Percentiles rank a stretch among this genome's conserved stretches.
phyloP scores from a whole-genome alignment of 1,139 yeast genomes.

The Zygosaccharomyces sapae region DNA sequence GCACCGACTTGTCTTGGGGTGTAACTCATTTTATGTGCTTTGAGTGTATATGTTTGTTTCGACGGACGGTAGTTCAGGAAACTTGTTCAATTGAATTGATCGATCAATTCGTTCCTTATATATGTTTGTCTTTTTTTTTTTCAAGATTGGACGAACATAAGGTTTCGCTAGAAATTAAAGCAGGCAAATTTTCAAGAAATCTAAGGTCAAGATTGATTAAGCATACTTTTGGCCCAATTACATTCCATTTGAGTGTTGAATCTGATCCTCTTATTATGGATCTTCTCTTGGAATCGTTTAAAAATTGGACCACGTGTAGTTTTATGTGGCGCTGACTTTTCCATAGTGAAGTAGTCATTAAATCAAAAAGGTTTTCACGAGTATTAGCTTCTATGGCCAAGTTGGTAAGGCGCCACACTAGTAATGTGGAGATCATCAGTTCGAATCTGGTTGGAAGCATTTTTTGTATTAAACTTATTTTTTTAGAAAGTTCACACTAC shows the following conservation, averaged over 20 bases:
- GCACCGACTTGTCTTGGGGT: conserved; percentile 86
- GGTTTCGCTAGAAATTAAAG: conserved; percentile 3
- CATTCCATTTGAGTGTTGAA: not conserved
- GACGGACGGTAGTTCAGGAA: not conserved
- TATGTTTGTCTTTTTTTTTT: not conserved
- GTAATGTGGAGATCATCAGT: conserved; percentile 89
- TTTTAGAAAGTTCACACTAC: not conserved
- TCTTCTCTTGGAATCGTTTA: too few species aligned
- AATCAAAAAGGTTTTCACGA: not conserved
- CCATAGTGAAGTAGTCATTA: not conserved
- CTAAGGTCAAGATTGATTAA: not conserved
- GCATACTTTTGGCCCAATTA: not conserved
- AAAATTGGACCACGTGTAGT: too few species aligned
- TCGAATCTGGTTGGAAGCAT: conserved; percentile 79
- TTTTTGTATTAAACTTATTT: conserved; percentile 29
- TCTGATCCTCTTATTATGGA: too few species aligned
- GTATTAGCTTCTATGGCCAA: conserved; percentile 60
- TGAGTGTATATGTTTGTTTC: not conserved
- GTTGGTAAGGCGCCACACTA: conserved; percentile 92
- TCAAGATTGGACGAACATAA: not conserved
- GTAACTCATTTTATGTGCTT: conserved; percentile 49
- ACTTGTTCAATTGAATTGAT: conserved; percentile 3
- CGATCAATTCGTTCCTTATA: conserved; percentile 1
- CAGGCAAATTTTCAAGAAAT: not conserved
- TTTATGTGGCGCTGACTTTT: not conserved